Conservation (phyloP, 371 early-diverging fungal genomes). For the Syncephalis fuscata region DNA sequence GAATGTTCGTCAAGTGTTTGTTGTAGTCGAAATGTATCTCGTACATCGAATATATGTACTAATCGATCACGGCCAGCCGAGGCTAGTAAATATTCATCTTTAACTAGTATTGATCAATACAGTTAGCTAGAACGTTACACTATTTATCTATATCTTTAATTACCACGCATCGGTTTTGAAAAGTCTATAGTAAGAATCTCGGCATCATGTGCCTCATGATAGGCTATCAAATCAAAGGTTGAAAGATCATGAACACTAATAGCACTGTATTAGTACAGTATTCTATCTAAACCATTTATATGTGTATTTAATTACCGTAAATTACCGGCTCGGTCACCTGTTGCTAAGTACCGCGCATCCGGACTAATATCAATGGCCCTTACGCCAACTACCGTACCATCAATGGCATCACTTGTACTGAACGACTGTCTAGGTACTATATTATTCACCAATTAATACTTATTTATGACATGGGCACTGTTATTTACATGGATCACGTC, state of each 20-base stretch:
- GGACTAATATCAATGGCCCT: conserved; percentile 47
- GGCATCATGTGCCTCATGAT: conserved; percentile 68
- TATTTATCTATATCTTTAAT: neutral
- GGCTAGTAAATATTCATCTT: conserved; percentile 34
- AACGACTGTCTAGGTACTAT: too few relatives aligned
- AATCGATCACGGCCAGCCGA: conserved; percentile 69
- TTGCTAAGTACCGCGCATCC: conserved; percentile 47
- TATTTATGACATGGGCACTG: too few relatives aligned
- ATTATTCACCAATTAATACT: too few relatives aligned
- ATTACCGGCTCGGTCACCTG: conserved; percentile 66
- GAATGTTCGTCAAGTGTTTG: conserved; percentile 80
- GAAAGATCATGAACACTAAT: conserved; percentile 37
- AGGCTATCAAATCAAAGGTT: conserved; percentile 38
- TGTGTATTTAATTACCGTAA: conserved; percentile 13
- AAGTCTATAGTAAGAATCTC: conserved; percentile 70
- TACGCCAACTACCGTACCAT: conserved; percentile 3
- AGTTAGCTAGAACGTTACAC: too few relatives aligned
- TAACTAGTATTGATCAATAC: conserved; percentile 1
- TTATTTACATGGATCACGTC: too few relatives aligned
- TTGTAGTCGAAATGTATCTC: conserved; percentile 30
- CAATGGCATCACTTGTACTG: neutral
- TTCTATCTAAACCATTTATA: too few relatives aligned
- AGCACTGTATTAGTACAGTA: too few relatives aligned
- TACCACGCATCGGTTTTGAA: conserved; percentile 13
- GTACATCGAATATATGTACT: conserved; percentile 59